Conservation (phyloP, 768 basidiomycete species). For the Suillus alpinus region DNA sequence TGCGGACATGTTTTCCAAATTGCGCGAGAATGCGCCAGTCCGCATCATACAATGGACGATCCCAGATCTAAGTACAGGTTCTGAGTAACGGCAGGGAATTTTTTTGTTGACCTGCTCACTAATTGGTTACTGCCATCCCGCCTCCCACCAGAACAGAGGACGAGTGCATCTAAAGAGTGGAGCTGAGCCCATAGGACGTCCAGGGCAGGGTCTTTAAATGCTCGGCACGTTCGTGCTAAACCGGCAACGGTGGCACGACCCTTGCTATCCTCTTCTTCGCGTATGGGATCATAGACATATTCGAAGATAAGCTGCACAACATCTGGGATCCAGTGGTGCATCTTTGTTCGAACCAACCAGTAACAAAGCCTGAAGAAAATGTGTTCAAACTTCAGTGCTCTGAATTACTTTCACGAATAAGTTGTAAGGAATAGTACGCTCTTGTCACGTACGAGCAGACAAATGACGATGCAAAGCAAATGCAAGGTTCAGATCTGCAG, state of each 20-base stretch:
- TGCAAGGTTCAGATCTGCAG: not conserved
- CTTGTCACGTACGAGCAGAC: not conserved
- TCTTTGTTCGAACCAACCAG: not conserved
- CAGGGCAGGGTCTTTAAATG: conserved; percentile 6
- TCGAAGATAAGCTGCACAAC: conserved; percentile 22
- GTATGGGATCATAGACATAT: conserved; percentile 11
- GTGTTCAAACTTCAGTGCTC: not conserved
- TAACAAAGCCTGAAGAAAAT: not conserved
- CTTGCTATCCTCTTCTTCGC: not conserved
- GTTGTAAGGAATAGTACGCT: not conserved
- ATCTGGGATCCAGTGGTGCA: conserved; percentile 13
- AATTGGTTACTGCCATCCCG: not conserved
- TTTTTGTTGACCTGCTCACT: not conserved
- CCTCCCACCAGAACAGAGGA: conserved; percentile 2
- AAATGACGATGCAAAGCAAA: not conserved
- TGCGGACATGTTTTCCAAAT: conserved; percentile 1
- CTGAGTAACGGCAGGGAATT: not conserved
- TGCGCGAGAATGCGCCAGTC: conserved; percentile 1
- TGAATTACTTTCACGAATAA: not conserved
- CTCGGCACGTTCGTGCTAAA: conserved; percentile 4
- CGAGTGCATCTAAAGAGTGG: conserved; percentile 2
- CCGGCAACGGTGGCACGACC: not conserved
- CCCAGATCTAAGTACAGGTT: not conserved
- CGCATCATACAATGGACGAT: conserved; percentile 2
- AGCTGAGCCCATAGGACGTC: conserved; percentile 7